Conservation (phyloP, 164 flowering plant species). For the Liriodendron chinense region DNA sequence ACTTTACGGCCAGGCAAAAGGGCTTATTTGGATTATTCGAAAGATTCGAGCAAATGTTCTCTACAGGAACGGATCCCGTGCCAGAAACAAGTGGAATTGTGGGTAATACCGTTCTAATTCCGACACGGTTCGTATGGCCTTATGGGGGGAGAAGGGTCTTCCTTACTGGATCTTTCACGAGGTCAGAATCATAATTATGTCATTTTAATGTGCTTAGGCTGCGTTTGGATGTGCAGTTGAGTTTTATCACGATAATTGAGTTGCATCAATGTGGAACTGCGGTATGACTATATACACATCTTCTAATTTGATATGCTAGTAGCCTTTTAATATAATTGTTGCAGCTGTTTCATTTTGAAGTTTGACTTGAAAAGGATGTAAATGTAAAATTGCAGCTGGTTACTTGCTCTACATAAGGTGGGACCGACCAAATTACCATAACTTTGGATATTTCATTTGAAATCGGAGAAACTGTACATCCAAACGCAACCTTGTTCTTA, state of each 20-base stretch:
- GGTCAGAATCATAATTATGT: constrained; percentile 26
- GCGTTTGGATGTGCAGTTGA: not conserved
- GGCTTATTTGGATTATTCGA: not conserved
- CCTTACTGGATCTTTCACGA: constrained; percentile 47
- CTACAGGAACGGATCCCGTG: constrained; percentile 30
- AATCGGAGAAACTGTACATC: not conserved
- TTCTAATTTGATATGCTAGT: not conserved
- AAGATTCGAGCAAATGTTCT: constrained; percentile 34
- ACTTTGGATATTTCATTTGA: not conserved
- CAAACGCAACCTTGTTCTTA: no score
- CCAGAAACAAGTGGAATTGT: constrained; percentile 31
- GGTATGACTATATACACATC: not conserved
- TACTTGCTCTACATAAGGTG: not conserved
- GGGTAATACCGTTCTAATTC: constrained; percentile 27
- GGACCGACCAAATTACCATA: no score
- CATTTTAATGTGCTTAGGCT: no score
- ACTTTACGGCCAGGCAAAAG: not conserved
- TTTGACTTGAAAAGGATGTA: not conserved
- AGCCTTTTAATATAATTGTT: not conserved
- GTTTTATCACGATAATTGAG: not conserved
- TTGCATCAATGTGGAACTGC: not conserved
- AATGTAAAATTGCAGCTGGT: not conserved
- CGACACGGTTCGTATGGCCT: constrained; percentile 55
- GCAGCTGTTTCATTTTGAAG: not conserved
- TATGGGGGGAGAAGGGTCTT: constrained; percentile 57